Evolutionary conservation across 2,329 filamentous ascomycete species (phyloP).

Genomic region (Chalara sp.): DNA sequence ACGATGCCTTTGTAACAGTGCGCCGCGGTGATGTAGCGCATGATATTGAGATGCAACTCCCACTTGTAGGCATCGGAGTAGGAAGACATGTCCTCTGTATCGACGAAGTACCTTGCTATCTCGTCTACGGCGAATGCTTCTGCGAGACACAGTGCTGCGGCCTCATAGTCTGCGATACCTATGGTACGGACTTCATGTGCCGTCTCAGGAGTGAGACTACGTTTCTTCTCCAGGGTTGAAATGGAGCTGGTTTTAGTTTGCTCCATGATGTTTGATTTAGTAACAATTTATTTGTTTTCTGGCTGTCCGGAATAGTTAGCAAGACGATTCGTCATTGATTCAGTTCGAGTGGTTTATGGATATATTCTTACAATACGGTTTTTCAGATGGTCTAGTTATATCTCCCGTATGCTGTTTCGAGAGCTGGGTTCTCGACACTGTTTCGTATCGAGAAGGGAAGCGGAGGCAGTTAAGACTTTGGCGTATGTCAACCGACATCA

Average conservation of each 20-base stretch:
- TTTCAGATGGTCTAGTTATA: slow-evolving; percentile 26
- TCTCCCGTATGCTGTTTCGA: slow-evolving; percentile 50
- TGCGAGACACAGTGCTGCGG: slow-evolving; percentile 65
- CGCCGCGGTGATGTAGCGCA: slow-evolving; percentile 71
- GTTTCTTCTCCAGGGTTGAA: slow-evolving; percentile 24
- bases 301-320: slow-evolving; percentile 5
- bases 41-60: slow-evolving; percentile 69
- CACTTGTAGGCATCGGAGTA: slow-evolving; percentile 63
- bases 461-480: slow-evolving; percentile 45
- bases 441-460: slow-evolving; percentile 47
- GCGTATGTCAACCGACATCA: slow-evolving; percentile 55
- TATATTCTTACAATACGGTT: slow-evolving; percentile 18
- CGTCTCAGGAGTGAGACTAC: slow-evolving; percentile 21
- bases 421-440: slow-evolving; percentile 49
- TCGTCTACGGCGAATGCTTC: slow-evolving; percentile 73
- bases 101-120: slow-evolving; percentile 67
- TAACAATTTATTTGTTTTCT: slow-evolving; percentile 13
- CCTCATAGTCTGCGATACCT: slow-evolving; percentile 59
- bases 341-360: no score
- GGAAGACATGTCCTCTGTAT: slow-evolving; percentile 58
- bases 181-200: slow-evolving; percentile 57
- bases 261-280: slow-evolving; percentile 23
- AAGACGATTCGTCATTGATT: background rate
- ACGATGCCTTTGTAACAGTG: slow-evolving; percentile 70
- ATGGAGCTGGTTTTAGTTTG: slow-evolving; percentile 30